A percentile compares a stretch with the other conserved stretches of the same genome.
These are phyloP conservation scores for Henckelia pumila DNA, from an alignment of 257 asterid species.

Conservation along the genomic window DNA sequence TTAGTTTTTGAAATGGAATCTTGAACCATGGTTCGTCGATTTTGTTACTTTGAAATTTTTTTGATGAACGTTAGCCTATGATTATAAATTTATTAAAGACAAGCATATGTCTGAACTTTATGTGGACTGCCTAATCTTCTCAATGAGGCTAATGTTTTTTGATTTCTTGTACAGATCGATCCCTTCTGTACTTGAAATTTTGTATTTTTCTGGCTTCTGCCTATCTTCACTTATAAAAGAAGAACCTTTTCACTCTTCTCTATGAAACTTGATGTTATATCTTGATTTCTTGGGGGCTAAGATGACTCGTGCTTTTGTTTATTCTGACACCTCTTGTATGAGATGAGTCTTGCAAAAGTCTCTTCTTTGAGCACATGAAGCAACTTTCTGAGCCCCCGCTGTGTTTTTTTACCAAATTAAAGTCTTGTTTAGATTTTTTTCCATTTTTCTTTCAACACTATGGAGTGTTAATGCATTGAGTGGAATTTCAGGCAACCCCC, in stretches of 20 bases:
- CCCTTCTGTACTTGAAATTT: background rate
- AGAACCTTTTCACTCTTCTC: background rate
- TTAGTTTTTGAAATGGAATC: background rate
- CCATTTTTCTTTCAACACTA: background rate
- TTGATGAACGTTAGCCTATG: constrained; percentile 24
- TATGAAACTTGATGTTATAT: no score
- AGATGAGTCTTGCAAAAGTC: constrained; percentile 41
- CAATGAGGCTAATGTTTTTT: constrained; percentile 31
- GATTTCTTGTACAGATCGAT: background rate
- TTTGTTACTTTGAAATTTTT: background rate
- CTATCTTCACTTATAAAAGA: background rate
- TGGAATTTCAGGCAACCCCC: constrained; percentile 76
- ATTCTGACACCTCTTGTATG: constrained; percentile 96
- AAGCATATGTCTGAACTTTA: constrained; percentile 41
- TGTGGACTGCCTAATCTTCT: constrained; percentile 43
- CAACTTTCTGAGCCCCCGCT: constrained; percentile 58
- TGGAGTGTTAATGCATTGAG: constrained; percentile 20
- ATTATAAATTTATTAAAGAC: constrained; percentile 26
- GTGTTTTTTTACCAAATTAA: background rate
- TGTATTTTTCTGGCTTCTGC: no score
- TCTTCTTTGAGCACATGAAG: constrained; percentile 79
- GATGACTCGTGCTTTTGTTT: constrained; percentile 57
- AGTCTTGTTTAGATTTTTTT: background rate
- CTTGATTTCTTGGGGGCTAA: constrained; percentile 11
- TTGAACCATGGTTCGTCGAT: background rate